These are phyloP conservation scores for Cercospora brassicicola DNA, from an alignment of 2,329 filamentous ascomycete species.

Conservation along the genomic window DNA sequence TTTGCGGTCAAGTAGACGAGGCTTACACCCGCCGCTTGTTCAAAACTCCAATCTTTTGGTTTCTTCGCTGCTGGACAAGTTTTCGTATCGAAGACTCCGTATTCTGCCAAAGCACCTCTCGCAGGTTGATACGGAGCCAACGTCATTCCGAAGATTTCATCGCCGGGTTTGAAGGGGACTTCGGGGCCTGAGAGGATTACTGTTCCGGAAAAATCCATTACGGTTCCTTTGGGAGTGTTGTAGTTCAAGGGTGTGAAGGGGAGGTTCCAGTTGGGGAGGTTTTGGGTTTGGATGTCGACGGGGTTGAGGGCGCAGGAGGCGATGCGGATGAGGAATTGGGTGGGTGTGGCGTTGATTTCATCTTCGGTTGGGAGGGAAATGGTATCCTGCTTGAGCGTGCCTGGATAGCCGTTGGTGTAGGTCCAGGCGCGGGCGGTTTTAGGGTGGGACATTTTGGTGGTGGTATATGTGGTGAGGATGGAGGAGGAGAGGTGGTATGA, in stretches of 20 bases:
- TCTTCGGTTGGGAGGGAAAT: conserved; percentile 27
- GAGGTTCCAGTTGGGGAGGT: conserved; percentile 33
- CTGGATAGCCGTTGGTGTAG: conserved; percentile 38
- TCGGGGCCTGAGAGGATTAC: conserved; percentile 27
- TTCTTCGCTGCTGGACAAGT: conserved; percentile 33
- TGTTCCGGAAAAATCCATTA: conserved; percentile 38
- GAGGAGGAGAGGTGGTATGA: neutral
- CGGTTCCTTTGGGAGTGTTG: conserved; percentile 33
- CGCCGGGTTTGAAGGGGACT: conserved; percentile 29
- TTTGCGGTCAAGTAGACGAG: conserved; percentile 40
- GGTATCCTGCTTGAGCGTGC: conserved; percentile 31
- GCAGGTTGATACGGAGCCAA: conserved; percentile 30
- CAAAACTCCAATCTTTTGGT: conserved; percentile 34
- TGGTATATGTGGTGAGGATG: neutral
- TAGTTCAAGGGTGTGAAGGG: conserved; percentile 25
- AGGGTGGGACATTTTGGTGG: conserved; percentile 25
- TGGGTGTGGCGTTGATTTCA: conserved; percentile 28
- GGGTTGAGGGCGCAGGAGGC: conserved; percentile 40
- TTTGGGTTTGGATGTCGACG: conserved; percentile 42
- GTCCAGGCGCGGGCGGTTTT: conserved; percentile 36
- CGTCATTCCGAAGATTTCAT: conserved; percentile 40
- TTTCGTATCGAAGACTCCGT: conserved; percentile 33
- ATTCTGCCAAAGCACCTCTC: conserved; percentile 34
- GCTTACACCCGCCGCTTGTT: conserved; percentile 37
- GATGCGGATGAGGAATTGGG: conserved; percentile 36